Evolutionary conservation across 805 yeast genomes (phyloP).

Genomic region (Tetrapisispora namnaoensis): DNA sequence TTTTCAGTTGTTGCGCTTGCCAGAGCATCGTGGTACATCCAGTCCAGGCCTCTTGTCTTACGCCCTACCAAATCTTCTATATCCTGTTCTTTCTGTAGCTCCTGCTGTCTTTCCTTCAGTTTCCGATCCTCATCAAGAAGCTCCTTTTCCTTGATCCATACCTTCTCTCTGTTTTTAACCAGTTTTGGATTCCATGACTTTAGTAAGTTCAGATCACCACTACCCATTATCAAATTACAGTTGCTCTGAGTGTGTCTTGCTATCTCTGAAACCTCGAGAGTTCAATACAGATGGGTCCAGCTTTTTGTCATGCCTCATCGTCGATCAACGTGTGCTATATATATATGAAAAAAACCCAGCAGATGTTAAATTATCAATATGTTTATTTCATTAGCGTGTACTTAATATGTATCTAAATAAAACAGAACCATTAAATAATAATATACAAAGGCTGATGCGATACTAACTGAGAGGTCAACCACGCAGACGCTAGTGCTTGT

Average conservation of each 20-base stretch:
- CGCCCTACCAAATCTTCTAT: slow-evolving; percentile 44
- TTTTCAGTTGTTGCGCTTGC: slow-evolving; percentile 1
- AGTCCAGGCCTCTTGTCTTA: slow-evolving; percentile 42
- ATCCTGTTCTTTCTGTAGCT: slow-evolving; percentile 53
- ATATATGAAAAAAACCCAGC: too few species aligned
- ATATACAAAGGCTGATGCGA: neutral
- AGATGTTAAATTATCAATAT: too few species aligned
- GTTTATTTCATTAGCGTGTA: neutral
- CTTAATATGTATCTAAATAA: neutral
- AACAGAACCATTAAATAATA: neutral
- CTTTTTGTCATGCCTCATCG: too few species aligned
- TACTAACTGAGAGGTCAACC: neutral
- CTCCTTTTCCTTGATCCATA: slow-evolving; percentile 75
- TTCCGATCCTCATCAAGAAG: slow-evolving; percentile 59
- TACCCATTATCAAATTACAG: slow-evolving; percentile 36
- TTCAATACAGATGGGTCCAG: too few species aligned
- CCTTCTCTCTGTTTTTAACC: slow-evolving; percentile 72
- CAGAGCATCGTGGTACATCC: slow-evolving; percentile 60
- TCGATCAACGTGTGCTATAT: too few species aligned
- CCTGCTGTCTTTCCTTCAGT: slow-evolving; percentile 53
- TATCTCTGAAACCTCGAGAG: too few species aligned
- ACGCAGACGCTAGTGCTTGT: too few species aligned
- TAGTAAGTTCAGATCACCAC: slow-evolving; percentile 78
- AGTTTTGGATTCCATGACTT: slow-evolving; percentile 96
- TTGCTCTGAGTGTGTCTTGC: too few species aligned